Conservation (phyloP, 495 filamentous ascomycete genomes). For the Aspergillus carlsbadensis region DNA sequence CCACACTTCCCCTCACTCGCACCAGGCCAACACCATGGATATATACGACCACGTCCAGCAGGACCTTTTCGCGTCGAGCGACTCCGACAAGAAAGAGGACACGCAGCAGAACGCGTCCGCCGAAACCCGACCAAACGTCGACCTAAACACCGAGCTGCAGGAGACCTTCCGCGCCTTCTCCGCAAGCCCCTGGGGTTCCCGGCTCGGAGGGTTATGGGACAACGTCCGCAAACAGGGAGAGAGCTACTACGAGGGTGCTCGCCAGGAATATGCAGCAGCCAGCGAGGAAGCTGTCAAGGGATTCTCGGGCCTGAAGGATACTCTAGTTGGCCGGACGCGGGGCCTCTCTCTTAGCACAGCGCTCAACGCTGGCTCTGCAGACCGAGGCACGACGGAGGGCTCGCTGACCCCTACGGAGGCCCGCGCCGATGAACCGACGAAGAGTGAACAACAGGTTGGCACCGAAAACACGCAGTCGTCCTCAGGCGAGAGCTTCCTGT, state of each 20-base stretch:
- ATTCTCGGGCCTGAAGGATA: slow-evolving; percentile 68
- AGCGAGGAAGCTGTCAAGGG: slow-evolving; percentile 81
- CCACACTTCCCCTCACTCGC: background rate
- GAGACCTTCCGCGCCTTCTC: slow-evolving; percentile 95
- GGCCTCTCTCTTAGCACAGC: slow-evolving; percentile 64
- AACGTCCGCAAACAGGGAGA: slow-evolving; percentile 90
- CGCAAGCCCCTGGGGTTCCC: slow-evolving; percentile 83
- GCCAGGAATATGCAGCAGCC: slow-evolving; percentile 75
- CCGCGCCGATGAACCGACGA: slow-evolving; percentile 34
- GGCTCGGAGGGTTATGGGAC: slow-evolving; percentile 83
- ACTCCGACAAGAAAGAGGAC: slow-evolving; percentile 43
- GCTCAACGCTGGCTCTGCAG: slow-evolving; percentile 22
- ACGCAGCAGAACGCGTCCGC: slow-evolving; percentile 38
- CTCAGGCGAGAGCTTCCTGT: slow-evolving; percentile 66
- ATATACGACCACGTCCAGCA: slow-evolving; percentile 96
- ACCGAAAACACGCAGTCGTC: background rate
- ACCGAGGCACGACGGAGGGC: slow-evolving; percentile 31
- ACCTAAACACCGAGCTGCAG: slow-evolving; percentile 84
- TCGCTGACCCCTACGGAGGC: slow-evolving; percentile 37
- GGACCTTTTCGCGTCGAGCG: slow-evolving; percentile 65
- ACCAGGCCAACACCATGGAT: slow-evolving; percentile 63
- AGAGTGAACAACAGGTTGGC: slow-evolving; percentile 4
- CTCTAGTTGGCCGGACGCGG: slow-evolving; percentile 68
- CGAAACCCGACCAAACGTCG: slow-evolving; percentile 46
- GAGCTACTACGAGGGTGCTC: slow-evolving; percentile 78